These are phyloP conservation scores for Kockiozyma suomiensis DNA, from an alignment of 805 yeast genomes.

Conservation along the genomic window DNA sequence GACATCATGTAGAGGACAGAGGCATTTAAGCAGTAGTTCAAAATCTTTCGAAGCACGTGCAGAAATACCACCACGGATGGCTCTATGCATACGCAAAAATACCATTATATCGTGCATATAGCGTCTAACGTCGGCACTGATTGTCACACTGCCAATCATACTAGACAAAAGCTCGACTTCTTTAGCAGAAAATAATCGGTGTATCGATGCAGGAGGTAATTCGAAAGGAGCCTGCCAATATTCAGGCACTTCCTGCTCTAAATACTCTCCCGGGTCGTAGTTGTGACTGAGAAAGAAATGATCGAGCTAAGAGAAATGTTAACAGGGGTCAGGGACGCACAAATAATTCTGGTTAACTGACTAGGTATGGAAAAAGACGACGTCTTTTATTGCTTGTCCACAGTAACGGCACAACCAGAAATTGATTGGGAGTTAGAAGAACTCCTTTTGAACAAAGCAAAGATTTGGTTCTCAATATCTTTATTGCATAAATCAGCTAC, in stretches of 20 bases:
- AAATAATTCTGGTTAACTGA: neutral
- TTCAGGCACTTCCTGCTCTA: neutral
- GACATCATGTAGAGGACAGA: conserved; percentile 50
- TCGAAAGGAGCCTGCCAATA: conserved; percentile 10
- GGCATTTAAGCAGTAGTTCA: conserved; percentile 44
- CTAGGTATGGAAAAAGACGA: conserved; percentile 27
- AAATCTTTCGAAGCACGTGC: conserved; percentile 52
- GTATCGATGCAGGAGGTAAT: conserved; percentile 1
- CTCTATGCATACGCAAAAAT: conserved; percentile 56
- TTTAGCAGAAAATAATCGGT: conserved; percentile 4
- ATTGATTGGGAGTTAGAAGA: conserved; percentile 16
- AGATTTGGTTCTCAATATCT: conserved; percentile 23
- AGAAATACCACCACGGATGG: conserved; percentile 56
- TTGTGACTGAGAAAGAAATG: conserved; percentile 29
- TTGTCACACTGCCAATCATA: conserved; percentile 38
- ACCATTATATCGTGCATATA: conserved; percentile 61
- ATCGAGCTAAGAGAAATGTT: conserved; percentile 18
- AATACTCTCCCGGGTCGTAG: conserved; percentile 12
- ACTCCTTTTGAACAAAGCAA: conserved; percentile 17
- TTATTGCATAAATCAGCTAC: neutral
- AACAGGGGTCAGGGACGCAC: neutral
- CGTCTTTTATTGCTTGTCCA: neutral
- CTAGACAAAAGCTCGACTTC: conserved; percentile 21
- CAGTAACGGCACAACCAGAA: conserved; percentile 24
- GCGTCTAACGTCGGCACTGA: conserved; percentile 54